A percentile compares a stretch with the other conserved stretches of the same genome.
These are phyloP conservation scores for Solanum paucissectum DNA, from an alignment of 257 asterid genomes.

Conservation along the genomic window DNA sequence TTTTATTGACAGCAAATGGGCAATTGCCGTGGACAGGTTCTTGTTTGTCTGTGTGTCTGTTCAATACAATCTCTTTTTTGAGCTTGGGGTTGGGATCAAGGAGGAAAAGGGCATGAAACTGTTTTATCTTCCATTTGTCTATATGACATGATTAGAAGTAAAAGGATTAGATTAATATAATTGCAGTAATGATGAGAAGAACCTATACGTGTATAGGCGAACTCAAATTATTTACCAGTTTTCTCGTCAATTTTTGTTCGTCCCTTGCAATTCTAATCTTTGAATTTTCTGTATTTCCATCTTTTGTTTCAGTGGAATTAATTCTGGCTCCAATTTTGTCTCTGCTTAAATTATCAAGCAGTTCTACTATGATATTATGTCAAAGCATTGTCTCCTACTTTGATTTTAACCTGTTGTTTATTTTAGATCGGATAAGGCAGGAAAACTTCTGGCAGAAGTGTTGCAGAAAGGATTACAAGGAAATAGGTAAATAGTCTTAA, in stretches of 20 bases:
- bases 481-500: conserved; percentile 33
- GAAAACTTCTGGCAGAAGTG: conserved; percentile 81
- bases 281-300: neutral
- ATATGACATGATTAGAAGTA: neutral
- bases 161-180: neutral
- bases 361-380: neutral
- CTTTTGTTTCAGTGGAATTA: neutral
- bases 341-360: neutral
- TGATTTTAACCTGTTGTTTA: neutral
- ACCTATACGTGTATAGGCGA: neutral
- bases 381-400: neutral
- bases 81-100: neutral
- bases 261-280: neutral
- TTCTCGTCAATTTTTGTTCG: neutral
- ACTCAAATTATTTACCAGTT: neutral
- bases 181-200: neutral
- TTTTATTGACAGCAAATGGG: conserved; percentile 93
- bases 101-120: neutral
- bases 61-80: neutral
- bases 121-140: neutral
- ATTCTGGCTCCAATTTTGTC: neutral
- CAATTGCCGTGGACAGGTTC: conserved; percentile 85
- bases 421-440: conserved; percentile 87
- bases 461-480: conserved; percentile 82
- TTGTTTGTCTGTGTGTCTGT: neutral